Percentiles rank a stretch among this genome's conserved stretches.
Evolutionary conservation across 2,329 filamentous ascomycete species (phyloP).

Genomic region (Colletotrichum musicola): DNA sequence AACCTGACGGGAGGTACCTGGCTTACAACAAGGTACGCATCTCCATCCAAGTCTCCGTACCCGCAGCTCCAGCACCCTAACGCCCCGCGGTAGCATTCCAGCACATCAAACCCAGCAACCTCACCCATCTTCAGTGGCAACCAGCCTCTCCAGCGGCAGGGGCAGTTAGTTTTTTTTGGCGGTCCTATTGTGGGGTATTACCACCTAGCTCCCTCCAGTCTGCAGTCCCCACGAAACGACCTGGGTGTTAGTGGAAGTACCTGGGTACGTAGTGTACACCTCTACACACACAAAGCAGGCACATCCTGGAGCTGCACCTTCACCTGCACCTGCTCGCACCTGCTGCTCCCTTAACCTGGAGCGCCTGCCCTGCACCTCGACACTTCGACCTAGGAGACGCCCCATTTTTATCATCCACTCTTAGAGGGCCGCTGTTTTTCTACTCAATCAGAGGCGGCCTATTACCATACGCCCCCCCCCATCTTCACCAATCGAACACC

Average conservation of each 20-base stretch:
- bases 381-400: not conserved
- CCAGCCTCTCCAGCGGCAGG: not conserved
- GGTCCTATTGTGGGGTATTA: not conserved
- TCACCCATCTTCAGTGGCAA: not conserved
- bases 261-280: no score
- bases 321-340: not conserved
- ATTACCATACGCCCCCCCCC: constrained; percentile 31
- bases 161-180: not conserved
- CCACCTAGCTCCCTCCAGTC: not conserved
- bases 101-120: not conserved
- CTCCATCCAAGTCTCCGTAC: no score
- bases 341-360: not conserved
- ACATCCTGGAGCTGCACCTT: not conserved
- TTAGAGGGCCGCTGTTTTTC: not conserved
- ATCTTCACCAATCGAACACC: not conserved
- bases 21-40: no score
- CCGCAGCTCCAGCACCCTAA: no score
- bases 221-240: no score
- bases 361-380: not conserved
- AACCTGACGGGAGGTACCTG: no score
- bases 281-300: no score
- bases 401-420: constrained; percentile 6
- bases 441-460: constrained; percentile 29
- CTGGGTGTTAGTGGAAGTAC: no score
- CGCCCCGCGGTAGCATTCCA: not conserved